Evolutionary conservation across 108 stramenopile genomes (phyloP).

Genomic region (Nitzschia putrida): DNA sequence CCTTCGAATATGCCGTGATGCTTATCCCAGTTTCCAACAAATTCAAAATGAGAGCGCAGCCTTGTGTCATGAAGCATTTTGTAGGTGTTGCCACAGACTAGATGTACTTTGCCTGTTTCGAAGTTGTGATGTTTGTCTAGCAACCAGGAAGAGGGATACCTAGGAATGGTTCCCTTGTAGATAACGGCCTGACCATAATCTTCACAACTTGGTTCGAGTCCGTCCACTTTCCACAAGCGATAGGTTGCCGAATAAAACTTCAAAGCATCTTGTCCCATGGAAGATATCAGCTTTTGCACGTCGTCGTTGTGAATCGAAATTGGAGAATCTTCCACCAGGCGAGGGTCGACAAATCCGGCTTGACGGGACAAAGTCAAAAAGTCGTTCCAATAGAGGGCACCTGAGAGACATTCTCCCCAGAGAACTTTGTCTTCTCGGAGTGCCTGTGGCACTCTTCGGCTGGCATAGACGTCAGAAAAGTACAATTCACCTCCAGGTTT

Average conservation of each 20-base stretch:
- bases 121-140: slow-evolving; percentile 93
- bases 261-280: slow-evolving; percentile 72
- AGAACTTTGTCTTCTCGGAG: slow-evolving; percentile 78
- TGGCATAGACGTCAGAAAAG: slow-evolving; percentile 95
- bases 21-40: slow-evolving; percentile 81
- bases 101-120: slow-evolving; percentile 85
- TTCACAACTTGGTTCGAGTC: slow-evolving; percentile 92
- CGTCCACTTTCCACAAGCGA: slow-evolving; percentile 80
- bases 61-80: slow-evolving; percentile 87
- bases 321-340: slow-evolving; percentile 88
- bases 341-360: slow-evolving; percentile 89
- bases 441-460: slow-evolving; percentile 84
- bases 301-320: slow-evolving; percentile 83
- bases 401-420: slow-evolving; percentile 95
- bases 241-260: slow-evolving; percentile 95
- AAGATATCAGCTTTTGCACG: slow-evolving; percentile 71
- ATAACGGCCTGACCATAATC: slow-evolving; percentile 96
- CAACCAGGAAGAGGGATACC: slow-evolving; percentile 76
- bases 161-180: slow-evolving; percentile 94
- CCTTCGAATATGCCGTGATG: slow-evolving; percentile 93
- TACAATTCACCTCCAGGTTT: slow-evolving; percentile 95
- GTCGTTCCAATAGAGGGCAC: slow-evolving; percentile 97
- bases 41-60: slow-evolving; percentile 84
- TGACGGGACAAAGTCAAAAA: slow-evolving; percentile 84
- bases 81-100: slow-evolving; percentile 96